phyloP scores from a whole-genome alignment of 1,139 yeast species.

The Kodamaea fungicola region DNA sequence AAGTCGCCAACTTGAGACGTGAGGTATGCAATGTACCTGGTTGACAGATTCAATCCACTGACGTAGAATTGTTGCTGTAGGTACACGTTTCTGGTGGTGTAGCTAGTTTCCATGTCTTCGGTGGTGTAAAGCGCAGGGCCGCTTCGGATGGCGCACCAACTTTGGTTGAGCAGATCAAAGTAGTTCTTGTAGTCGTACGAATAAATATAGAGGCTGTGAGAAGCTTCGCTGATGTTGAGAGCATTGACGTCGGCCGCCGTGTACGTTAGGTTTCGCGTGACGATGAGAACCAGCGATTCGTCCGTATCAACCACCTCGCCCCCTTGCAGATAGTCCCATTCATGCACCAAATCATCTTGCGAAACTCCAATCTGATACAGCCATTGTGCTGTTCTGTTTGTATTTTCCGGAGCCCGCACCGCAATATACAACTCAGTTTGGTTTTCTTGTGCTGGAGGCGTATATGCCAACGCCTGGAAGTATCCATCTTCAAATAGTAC shows the following conservation, averaged over 20 bases:
- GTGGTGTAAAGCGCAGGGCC: constrained; percentile 38
- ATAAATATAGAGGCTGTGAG: constrained; percentile 47
- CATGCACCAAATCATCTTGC: constrained; percentile 60
- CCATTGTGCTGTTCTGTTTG: constrained; percentile 43
- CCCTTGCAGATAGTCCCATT: constrained; percentile 63
- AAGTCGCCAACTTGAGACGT: constrained; percentile 41
- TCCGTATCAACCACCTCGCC: constrained; percentile 72
- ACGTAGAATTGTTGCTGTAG: constrained; percentile 61
- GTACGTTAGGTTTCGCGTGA: constrained; percentile 57
- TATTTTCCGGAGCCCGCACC: constrained; percentile 44
- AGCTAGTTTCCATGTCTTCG: constrained; percentile 28
- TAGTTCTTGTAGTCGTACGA: constrained; percentile 36
- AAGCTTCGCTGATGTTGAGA: constrained; percentile 28
- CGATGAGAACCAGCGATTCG: constrained; percentile 63
- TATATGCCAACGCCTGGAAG: constrained; percentile 52
- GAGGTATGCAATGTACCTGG: constrained; percentile 64
- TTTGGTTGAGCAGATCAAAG: constrained; percentile 45
- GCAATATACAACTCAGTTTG: constrained; percentile 42
- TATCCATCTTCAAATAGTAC: constrained; percentile 45
- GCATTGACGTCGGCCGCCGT: constrained; percentile 15
- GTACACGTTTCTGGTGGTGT: constrained; percentile 48
- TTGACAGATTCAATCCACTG: constrained; percentile 56
- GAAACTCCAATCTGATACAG: constrained; percentile 68
- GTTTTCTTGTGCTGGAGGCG: constrained; percentile 15
- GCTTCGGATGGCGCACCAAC: constrained; percentile 71